A percentile compares a stretch with the other conserved stretches of the same genome.
These are phyloP conservation scores for Mariannaea elegans DNA, from an alignment of 2,329 filamentous ascomycete genomes.

Conservation along the genomic window DNA sequence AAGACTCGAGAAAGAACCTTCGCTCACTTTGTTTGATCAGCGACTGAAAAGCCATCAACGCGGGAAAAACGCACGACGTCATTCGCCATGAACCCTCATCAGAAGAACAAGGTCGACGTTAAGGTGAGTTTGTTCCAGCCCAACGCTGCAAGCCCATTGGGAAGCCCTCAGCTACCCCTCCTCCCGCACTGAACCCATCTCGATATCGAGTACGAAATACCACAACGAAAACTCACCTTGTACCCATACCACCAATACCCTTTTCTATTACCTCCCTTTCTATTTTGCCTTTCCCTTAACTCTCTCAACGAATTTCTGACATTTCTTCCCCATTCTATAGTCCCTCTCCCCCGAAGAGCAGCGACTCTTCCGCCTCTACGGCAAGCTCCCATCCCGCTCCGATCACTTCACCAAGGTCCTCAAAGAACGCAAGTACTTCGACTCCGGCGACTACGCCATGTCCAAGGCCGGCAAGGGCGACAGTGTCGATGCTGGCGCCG, in stretches of 20 bases:
- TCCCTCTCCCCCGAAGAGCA: constrained; percentile 94
- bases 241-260: neutral
- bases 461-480: constrained; percentile 97
- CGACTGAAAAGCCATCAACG: constrained; percentile 1
- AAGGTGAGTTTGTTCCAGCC: constrained; percentile 68
- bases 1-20: neutral
- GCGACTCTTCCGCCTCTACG: constrained; percentile 94
- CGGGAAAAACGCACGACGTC: neutral
- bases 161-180: constrained; percentile 24
- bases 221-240: constrained; percentile 5
- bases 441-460: constrained; percentile 95
- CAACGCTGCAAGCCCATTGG: constrained; percentile 20
- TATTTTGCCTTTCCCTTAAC: neutral
- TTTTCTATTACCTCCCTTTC: constrained; percentile 2
- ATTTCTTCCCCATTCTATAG: constrained; percentile 55
- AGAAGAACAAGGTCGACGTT: constrained; percentile 98
- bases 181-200: constrained; percentile 14
- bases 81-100: constrained; percentile 85
- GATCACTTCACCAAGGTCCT: constrained; percentile 98
- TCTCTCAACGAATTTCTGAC: constrained; percentile 29
- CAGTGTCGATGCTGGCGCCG: constrained; percentile 89
- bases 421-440: constrained; percentile 99
- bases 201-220: constrained; percentile 8
- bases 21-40: constrained; percentile 3
- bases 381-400: constrained; percentile 95